These are phyloP conservation scores for Rhodamnia rubescens DNA, from an alignment of 345 rosid species.

Conservation along the genomic window DNA sequence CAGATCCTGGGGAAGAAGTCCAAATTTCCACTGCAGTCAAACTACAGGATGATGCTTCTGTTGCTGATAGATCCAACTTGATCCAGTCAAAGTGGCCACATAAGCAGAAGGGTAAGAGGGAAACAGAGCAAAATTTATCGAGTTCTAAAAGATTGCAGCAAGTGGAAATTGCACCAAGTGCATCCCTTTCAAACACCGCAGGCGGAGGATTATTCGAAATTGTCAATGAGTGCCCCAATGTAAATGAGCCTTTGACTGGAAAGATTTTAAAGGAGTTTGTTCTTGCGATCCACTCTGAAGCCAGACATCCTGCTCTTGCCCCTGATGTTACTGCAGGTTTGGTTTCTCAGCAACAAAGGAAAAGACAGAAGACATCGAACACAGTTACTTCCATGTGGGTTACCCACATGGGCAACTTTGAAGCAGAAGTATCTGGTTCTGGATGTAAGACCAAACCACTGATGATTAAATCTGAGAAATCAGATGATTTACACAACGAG, in stretches of 20 bases:
- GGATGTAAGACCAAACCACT: background rate
- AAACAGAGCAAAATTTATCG: background rate
- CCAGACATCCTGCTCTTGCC: constrained; percentile 1
- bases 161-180: constrained; percentile 1
- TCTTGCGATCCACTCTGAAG: constrained; percentile 3
- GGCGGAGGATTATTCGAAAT: constrained; percentile 5
- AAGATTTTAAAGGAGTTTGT: constrained; percentile 16
- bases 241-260: constrained; percentile 8
- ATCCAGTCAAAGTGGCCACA: constrained; percentile 10
- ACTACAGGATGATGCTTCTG: constrained; percentile 14
- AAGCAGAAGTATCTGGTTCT: background rate
- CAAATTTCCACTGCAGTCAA: constrained; percentile 1
- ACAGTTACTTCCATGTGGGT: background rate
- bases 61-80: constrained; percentile 9
- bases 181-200: constrained; percentile 15
- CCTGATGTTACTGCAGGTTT: constrained; percentile 1
- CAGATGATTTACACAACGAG: background rate
- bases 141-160: constrained; percentile 5
- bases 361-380: background rate
- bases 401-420: background rate
- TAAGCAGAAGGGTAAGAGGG: constrained; percentile 17
- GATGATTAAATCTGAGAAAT: background rate
- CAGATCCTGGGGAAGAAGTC: constrained; percentile 10
- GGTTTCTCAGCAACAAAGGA: constrained; percentile 4
- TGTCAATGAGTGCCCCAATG: constrained; percentile 2